phyloP scores from a whole-genome alignment of 495 filamentous ascomycete genomes.

The Symbiotaphrina buchneri region DNA sequence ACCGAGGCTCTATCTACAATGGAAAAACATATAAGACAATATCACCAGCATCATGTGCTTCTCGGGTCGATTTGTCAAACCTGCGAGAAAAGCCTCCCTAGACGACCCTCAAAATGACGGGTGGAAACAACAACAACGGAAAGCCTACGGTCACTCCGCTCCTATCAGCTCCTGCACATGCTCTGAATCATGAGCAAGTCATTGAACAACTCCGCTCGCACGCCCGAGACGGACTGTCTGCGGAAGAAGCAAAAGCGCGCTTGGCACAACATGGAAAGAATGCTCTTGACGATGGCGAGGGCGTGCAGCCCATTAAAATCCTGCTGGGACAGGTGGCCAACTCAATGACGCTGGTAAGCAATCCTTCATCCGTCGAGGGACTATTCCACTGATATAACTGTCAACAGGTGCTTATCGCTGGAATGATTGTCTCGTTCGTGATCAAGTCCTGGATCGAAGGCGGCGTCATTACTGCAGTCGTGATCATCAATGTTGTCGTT shows the following conservation, averaged over 20 bases:
- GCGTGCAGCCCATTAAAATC: constrained; percentile 33
- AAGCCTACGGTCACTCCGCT: too few relatives aligned
- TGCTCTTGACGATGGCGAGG: constrained; percentile 31
- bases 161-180: constrained; percentile 42
- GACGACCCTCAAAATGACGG: too few relatives aligned
- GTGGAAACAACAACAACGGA: too few relatives aligned
- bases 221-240: constrained; percentile 34
- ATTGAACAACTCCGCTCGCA: constrained; percentile 34
- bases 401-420: constrained; percentile 53
- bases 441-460: constrained; percentile 68
- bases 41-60: too few relatives aligned
- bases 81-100: too few relatives aligned
- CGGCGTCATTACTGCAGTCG: constrained; percentile 60
- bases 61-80: too few relatives aligned
- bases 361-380: background rate
- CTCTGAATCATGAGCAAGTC: constrained; percentile 28
- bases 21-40: too few relatives aligned
- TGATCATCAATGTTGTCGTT: constrained; percentile 55
- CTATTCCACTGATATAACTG: background rate
- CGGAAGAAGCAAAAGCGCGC: constrained; percentile 27
- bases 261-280: constrained; percentile 35
- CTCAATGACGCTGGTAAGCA: constrained; percentile 37
- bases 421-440: constrained; percentile 65
- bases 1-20: too few relatives aligned
- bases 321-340: constrained; percentile 39